Conservation (phyloP, 257 asterid species). For the Primulina eburnea region DNA sequence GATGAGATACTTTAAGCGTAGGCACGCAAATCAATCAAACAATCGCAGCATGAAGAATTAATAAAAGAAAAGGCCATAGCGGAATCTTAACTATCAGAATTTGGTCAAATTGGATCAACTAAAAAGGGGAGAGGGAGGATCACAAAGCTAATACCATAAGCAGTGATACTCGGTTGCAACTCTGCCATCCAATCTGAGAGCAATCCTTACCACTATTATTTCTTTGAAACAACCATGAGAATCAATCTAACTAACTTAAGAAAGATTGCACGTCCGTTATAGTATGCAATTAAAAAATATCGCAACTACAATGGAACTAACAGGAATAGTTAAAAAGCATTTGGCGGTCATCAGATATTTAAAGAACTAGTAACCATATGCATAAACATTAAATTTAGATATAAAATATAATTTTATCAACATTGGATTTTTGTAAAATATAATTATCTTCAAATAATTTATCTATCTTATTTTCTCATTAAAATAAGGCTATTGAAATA, state of each 20-base stretch:
- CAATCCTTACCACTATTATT: neutral
- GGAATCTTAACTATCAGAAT: neutral
- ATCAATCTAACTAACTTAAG: neutral
- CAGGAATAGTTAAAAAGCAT: neutral
- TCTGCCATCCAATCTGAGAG: neutral
- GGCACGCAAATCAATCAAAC: neutral
- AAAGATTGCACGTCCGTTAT: neutral
- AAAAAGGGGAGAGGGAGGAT: neutral
- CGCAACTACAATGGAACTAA: neutral
- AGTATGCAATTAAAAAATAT: neutral
- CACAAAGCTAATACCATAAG: neutral
- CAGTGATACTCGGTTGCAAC: neutral
- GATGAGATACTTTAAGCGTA: conserved; percentile 8
- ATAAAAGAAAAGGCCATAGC: neutral
- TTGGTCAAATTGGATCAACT: neutral
- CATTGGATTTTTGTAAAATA: too few species aligned
- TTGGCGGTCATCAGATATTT: neutral
- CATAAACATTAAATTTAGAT: neutral
- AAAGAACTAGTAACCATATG: neutral
- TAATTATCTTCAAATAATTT: too few species aligned
- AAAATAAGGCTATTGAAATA: neutral
- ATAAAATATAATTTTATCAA: neutral
- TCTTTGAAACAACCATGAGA: neutral
- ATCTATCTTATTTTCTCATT: neutral
- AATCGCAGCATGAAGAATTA: neutral